Evolutionary conservation across 495 filamentous ascomycete species (phyloP), one percentile per base, ranked within the genome.

Genomic region (Podospora sp.): DNA sequence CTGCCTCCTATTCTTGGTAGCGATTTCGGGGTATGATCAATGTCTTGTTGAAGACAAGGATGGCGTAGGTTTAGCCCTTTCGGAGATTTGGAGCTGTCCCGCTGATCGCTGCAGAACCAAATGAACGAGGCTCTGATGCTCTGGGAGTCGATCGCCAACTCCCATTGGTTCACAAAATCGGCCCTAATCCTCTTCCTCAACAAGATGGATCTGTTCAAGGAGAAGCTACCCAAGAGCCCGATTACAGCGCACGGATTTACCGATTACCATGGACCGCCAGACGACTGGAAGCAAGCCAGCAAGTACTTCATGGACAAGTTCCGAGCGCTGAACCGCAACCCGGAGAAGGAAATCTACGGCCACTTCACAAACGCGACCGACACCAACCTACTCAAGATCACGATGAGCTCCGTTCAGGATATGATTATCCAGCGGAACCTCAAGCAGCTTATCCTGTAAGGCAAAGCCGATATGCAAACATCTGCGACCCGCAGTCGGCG

Each of bases 381-480:
- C 77, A 97, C 94, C 36, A 95, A 96, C 75, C 80, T 99, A 62
- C 83, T 99, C 63, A 97, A 97, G 81, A 96, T 94, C 70, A 99
- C 95, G 25, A 99, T 99, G 95, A 86, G 87, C 63, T 96, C 91
- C 27, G 95, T 99, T 36, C 95, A 98, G 75, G 95, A 99, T 76
- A 99, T 98, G 91, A 98, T 99, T 78, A 94, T 99, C 71, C 95
- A 99, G 83, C 91, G 93, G 78, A 99, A 99, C 78, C 84, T 99
- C 65, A 92, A 97, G 80, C 90, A 90, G 75, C 82, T 99, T 71
- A 96, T 99, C 74, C 87, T 98, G 81, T 99, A 87, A 93, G 75
- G 74, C 60, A 59, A 16, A 33, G 40, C 40, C 40, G 40, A 46
- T 46, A 4, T 46, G 11, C 16, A 12, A 46, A 46, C 40, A 46